Percentiles rank a stretch among this genome's conserved stretches.
phyloP scores from a whole-genome alignment of 495 filamentous ascomycete genomes.

The Penicillium maclennaniae region DNA sequence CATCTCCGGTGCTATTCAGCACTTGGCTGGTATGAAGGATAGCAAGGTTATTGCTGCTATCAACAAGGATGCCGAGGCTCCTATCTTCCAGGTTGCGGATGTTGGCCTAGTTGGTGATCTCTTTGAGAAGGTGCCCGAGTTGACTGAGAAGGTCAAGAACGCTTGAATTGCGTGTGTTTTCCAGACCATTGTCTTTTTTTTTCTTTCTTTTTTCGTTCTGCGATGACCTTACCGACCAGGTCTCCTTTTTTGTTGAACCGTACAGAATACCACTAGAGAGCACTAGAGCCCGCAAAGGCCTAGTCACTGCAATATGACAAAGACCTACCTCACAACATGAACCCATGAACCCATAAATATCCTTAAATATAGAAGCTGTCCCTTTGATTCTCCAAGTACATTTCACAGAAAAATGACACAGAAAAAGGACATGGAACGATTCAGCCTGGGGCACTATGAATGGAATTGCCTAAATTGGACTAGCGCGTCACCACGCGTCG shows the following conservation, averaged over 20 bases:
- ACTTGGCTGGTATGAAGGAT: constrained; percentile 99
- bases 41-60: constrained; percentile 99
- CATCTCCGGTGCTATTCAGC: constrained; percentile 96
- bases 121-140: constrained; percentile 90
- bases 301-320: constrained; percentile 13
- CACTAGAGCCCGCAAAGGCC: constrained; percentile 8
- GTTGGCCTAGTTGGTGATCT: constrained; percentile 93
- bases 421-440: not conserved
- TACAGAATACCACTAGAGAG: constrained; percentile 34
- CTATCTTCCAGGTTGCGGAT: constrained; percentile 97
- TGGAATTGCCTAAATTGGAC: constrained; percentile 20
- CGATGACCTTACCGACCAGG: constrained; percentile 24
- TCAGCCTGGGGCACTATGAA: not conserved
- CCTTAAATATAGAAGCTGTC: not conserved
- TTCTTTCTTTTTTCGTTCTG: constrained; percentile 21
- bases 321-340: not conserved
- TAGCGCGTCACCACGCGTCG: constrained; percentile 36
- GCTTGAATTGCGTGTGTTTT: constrained; percentile 22
- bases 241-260: constrained; percentile 20
- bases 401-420: not conserved
- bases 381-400: not conserved
- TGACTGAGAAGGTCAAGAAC: constrained; percentile 89
- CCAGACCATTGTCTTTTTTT: constrained; percentile 26
- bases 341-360: no score
- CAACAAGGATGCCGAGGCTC: constrained; percentile 95